Base-by-base conservation (phyloP, 169 alveolate genomes). In the Eimeria necatrix region DNA sequence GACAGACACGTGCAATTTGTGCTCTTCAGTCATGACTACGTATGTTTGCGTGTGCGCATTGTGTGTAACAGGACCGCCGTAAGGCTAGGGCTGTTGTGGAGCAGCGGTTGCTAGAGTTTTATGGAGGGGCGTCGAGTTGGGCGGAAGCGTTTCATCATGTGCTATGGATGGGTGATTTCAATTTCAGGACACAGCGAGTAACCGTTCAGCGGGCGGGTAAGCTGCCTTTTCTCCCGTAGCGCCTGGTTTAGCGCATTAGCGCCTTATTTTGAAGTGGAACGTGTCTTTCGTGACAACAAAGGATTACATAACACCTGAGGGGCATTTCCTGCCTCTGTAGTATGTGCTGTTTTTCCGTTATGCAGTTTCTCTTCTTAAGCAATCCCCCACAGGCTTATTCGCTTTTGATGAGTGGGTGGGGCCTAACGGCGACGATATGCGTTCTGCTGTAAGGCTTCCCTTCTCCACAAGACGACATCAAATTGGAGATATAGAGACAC, bases 81-180 rank as follows among this genome's bases (percentile, higher is more conserved):
- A 96, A 95, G 91, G 97, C 98, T 7, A 87, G 97, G 26, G 95
- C 94, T 51, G 94, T 93, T 74, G 86, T 97, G 24, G 70, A 97
- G 32, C 60, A 93, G 51, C 96, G 97, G 91, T 85, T 97, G 46
- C 76, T 96, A 78, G 96, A 95, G 78, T 74, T 81, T 52, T 97
- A 96, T 92, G 96, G 98, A 60, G 97, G 94, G 64, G 91, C 88
- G 92, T 46, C 97, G 20, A 94, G 94, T 10, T 94, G 97, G 91
- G 94, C 95, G 20, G 98, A 96, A 61, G 98, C 97, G 12, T 97
- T 97, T 94, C 98, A 97, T 87, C 98, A 97, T 94, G 96, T 97
- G 49, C 76, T 97, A 18, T 97, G 98, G 98, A 96, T 97, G 89
- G 98, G 98, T 22, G 98, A 97, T 83, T 97, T 97, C 95, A 97